Conservation (phyloP, 257 asterid genomes). For the Asclepias syriaca region DNA sequence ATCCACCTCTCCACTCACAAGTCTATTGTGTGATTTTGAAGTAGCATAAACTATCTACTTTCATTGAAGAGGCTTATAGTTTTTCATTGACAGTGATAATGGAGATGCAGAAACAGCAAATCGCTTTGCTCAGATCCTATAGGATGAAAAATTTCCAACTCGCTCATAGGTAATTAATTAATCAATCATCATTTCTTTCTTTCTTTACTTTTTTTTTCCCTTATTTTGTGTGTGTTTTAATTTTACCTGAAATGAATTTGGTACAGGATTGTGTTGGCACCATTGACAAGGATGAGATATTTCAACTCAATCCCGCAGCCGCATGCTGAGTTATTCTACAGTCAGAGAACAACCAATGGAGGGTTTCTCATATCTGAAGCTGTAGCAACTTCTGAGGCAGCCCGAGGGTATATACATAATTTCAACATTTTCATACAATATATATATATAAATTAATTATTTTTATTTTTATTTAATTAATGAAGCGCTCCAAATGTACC, state of each 20-base stretch:
- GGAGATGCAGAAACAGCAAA: constrained; percentile 11
- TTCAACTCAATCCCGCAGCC: constrained; percentile 55
- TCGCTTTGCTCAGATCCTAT: constrained; percentile 46
- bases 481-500: constrained; percentile 16
- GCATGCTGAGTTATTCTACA: constrained; percentile 56
- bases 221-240: no score
- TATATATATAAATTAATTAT: no score
- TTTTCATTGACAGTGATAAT: no score
- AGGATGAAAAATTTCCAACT: constrained; percentile 32
- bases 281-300: constrained; percentile 62
- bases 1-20: no score
- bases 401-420: constrained; percentile 24
- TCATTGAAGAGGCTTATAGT: no score
- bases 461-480: no score
- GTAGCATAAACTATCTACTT: no score
- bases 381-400: constrained; percentile 49
- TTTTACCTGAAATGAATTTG: not conserved
- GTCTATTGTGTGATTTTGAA: no score
- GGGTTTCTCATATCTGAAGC: constrained; percentile 54
- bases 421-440: no score
- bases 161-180: constrained; percentile 37
- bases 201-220: not conserved
- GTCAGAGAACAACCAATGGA: constrained; percentile 55
- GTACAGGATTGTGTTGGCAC: constrained; percentile 58
- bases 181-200: no score